Percentiles rank a stretch among this genome's conserved stretches.
These are phyloP conservation scores for Claviceps humidiphila DNA, from an alignment of 2,329 filamentous ascomycete genomes.

Conservation along the genomic window DNA sequence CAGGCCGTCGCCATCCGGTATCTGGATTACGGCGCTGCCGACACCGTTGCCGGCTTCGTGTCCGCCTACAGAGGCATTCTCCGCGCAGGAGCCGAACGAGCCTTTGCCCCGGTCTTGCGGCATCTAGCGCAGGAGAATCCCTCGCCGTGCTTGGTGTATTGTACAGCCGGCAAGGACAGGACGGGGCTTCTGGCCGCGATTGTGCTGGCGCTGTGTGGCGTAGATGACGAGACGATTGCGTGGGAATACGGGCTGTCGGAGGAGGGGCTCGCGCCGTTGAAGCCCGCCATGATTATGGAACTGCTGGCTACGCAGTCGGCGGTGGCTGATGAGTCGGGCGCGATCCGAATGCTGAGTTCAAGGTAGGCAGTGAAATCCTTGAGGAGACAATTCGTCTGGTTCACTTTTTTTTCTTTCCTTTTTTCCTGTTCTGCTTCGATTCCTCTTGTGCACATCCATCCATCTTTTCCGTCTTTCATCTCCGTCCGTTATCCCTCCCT, in stretches of 20 bases:
- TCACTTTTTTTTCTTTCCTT: neutral
- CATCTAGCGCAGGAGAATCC: constrained; percentile 35
- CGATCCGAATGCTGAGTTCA: constrained; percentile 31
- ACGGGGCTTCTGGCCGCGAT: constrained; percentile 59
- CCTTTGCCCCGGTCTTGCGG: constrained; percentile 39
- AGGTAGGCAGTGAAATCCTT: constrained; percentile 14
- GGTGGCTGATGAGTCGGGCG: constrained; percentile 29
- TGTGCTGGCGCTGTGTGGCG: constrained; percentile 49
- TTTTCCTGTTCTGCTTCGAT: neutral
- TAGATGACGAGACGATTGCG: constrained; percentile 44
- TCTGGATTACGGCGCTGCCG: constrained; percentile 39
- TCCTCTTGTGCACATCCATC: neutral
- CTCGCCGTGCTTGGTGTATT: constrained; percentile 51
- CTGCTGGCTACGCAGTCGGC: constrained; percentile 38
- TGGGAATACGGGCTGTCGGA: constrained; percentile 58
- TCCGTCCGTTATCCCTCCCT: neutral
- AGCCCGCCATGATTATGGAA: constrained; percentile 35
- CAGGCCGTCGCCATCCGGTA: constrained; percentile 49
- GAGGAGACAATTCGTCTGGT: too few species aligned
- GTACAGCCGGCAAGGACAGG: constrained; percentile 65
- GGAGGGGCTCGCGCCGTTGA: constrained; percentile 40
- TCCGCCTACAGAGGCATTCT: constrained; percentile 52
- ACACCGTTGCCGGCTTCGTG: constrained; percentile 46
- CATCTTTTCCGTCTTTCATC: constrained; percentile 7
- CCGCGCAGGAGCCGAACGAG: constrained; percentile 28